Evolutionary conservation across 208 protist genomes (phyloP), one percentile per base, ranked within the genome.

Genomic region (Trypanosomatidae sp.): DNA sequence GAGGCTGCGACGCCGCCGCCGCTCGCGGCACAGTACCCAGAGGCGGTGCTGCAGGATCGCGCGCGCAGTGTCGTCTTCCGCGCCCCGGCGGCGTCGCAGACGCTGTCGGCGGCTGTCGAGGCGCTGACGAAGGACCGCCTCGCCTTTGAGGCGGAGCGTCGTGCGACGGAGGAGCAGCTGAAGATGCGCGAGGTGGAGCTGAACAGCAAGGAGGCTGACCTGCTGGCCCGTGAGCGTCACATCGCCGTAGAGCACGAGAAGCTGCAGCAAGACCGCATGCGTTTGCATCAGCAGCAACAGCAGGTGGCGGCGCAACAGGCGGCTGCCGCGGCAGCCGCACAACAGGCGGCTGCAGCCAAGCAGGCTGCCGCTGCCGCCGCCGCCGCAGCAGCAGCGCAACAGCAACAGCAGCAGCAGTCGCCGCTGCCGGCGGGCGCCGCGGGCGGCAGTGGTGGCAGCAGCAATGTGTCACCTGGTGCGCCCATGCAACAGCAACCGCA

Each of bases 11-110:
- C 44, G 25, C 38, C 54, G 0, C 44, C 60, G 32, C 53, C 71
- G 60, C 81, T 67, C 61, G 27, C 62, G 10, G 75, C 66, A n/a
- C 53, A 73, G 54, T 88, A 88, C 66, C 80, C 80, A 11, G 59
- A 52, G 33, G 47, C 48, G n/a, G 61, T 88, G 30, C 24, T 84
- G 45, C 68, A 66, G 43, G 72, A 83, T 46, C 45, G 56, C 18
- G 52, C 61, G 20, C 57, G 45, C 51, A 70, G 70, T 46, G 49
- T 84, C 20, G 6, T 33, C 41, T 84, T 84, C 48, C 74, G 71
- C 52, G 71, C 71, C 16, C 70, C 71, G 37, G 63, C 22, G 41
- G 66, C 48, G 1, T 37, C 58, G 35, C 55, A 68, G 48, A 67
- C 55, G 16, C 49, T 83, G 33, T 30, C 48, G 7, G 64, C 33